Evolutionary conservation across 192 early-diverging fungal genomes (phyloP), one percentile per base, ranked within the genome.

Genomic region (Mortierella antarctica): DNA sequence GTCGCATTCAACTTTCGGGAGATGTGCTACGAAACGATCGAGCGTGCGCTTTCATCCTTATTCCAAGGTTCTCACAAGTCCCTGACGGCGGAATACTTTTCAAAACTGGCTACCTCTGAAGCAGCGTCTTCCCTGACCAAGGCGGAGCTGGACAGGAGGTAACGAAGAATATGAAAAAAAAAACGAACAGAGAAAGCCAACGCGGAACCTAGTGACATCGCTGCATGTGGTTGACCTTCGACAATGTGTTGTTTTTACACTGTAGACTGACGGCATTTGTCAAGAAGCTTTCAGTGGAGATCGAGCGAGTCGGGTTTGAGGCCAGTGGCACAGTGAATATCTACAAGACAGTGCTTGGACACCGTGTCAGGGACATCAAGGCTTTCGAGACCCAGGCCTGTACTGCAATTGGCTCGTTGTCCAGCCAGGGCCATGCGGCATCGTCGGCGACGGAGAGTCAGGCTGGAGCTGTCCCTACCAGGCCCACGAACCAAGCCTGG

Each of bases 341-440:
- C 8, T 80, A 80, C 60, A 67, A 67, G 61, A 53, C 65, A 0
- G 40, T 67, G 4, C 65, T 80, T 8, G 70, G 77, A 9, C 70
- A 62, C 39, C 57, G 77, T 39, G 77, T 72, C 12, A 54, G 60
- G 11, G 77, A 80, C 31, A 67, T 80, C 70, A 80, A 80, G 55
- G 69, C 23, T 10, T 80, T 80, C 55, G 77, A 80, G 49, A 21
- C 65, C 4, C 65, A 80, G 31, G 70, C 77, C 50, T 50, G 18
- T 23, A 21, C 15, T 9, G 65, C 31, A 31, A 31, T 31, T 31
- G 31, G 31, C 3, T 31, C 31, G 31, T 31, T 31, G 31, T 31
- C 31, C 31, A 31, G 31, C 31, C 31, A 31, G 31, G 31, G 3
- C 31, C 31, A 31, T 31, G 31, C 31, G 31, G 31, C 31, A 31